These are phyloP conservation scores for Metschnikowia lachancei DNA, from an alignment of 805 yeast species.

Conservation along the genomic window DNA sequence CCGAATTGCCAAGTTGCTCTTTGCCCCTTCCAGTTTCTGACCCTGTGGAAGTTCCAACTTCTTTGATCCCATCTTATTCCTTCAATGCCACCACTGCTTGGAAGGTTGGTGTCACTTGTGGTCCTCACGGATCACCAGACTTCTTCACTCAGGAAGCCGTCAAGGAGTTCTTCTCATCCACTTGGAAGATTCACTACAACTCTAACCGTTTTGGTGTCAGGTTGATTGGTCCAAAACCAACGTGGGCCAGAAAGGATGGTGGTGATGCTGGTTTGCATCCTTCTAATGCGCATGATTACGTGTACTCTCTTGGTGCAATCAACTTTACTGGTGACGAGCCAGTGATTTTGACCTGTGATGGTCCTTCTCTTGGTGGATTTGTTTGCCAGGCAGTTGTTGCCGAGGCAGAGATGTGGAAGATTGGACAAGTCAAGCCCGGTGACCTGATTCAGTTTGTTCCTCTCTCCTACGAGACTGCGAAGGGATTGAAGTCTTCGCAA, in stretches of 20 bases:
- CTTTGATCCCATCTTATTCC: conserved; percentile 53
- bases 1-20: conserved; percentile 61
- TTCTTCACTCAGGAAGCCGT: conserved; percentile 78
- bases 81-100: conserved; percentile 49
- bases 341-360: conserved; percentile 93
- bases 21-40: conserved; percentile 69
- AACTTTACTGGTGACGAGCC: conserved; percentile 99
- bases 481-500: conserved; percentile 57
- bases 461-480: conserved; percentile 64
- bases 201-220: conserved; percentile 97
- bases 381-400: conserved; percentile 96
- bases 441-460: conserved; percentile 81
- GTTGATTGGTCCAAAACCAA: conserved; percentile 90
- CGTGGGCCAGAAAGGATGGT: conserved; percentile 95
- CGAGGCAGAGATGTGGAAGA: conserved; percentile 97
- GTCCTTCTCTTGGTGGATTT: conserved; percentile 96
- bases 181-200: conserved; percentile 96
- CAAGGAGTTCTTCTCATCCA: conserved; percentile 66
- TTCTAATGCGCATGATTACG: conserved; percentile 97
- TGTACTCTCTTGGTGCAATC: conserved; percentile 92
- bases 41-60: conserved; percentile 56
- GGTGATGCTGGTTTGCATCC: conserved; percentile 99
- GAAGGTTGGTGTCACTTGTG: conserved; percentile 91
- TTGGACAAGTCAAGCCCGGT: conserved; percentile 97
- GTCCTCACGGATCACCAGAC: conserved; percentile 98